These are phyloP conservation scores for Aspergillus piperis DNA, from an alignment of 2,329 filamentous ascomycete species.

Conservation along the genomic window DNA sequence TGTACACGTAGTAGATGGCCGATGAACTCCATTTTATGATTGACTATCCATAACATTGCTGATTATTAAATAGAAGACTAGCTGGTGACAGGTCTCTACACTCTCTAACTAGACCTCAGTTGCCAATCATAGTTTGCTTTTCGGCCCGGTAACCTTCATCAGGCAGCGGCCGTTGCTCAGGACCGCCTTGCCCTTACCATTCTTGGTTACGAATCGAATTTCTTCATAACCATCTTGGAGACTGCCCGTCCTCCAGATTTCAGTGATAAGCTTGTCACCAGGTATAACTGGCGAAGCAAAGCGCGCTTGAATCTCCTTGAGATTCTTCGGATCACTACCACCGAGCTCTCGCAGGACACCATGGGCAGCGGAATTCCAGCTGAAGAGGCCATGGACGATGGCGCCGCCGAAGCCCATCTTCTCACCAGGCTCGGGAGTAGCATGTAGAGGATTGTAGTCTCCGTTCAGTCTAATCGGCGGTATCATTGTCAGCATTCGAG, in stretches of 20 bases:
- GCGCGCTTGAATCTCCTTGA: conserved; percentile 85
- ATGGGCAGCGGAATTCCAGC: conserved; percentile 78
- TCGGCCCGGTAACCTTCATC: conserved; percentile 64
- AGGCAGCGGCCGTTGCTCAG: conserved; percentile 83
- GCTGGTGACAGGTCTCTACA: background rate
- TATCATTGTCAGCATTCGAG: background rate
- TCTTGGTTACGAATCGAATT: conserved; percentile 74
- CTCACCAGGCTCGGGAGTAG: conserved; percentile 77
- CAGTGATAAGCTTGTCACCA: conserved; percentile 76
- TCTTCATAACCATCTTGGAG: conserved; percentile 70
- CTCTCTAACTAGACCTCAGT: background rate
- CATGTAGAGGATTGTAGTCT: conserved; percentile 92
- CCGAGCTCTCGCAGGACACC: conserved; percentile 72
- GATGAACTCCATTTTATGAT: background rate
- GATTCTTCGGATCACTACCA: conserved; percentile 73
- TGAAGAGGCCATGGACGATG: conserved; percentile 88
- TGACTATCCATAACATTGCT: too few species aligned
- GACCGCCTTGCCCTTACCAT: conserved; percentile 79
- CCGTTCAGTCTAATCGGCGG: conserved; percentile 69
- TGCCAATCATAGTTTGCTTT: conserved; percentile 63
- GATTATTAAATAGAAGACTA: too few species aligned
- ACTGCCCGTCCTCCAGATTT: conserved; percentile 77
- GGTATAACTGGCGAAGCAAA: conserved; percentile 84
- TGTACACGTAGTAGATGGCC: background rate
- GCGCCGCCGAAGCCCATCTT: conserved; percentile 89